Percentiles rank a stretch among this genome's conserved stretches.
Conservation (phyloP, 2,329 filamentous ascomycete species). For the Tolypocladium inflatum region DNA sequence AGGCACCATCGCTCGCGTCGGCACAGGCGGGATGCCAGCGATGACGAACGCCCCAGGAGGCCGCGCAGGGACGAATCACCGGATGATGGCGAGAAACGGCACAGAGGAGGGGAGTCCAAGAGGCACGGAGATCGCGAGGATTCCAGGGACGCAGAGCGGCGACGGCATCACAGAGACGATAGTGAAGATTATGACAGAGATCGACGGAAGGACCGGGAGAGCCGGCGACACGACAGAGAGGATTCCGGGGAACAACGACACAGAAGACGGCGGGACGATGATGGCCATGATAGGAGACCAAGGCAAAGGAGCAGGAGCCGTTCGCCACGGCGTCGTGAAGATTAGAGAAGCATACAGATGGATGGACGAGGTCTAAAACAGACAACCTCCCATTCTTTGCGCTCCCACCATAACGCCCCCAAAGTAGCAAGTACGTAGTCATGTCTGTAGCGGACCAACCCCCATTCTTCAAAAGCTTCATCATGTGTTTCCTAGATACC, state of each 20-base stretch:
- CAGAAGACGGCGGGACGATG: conserved; percentile 17
- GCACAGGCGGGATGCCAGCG: conserved; percentile 7
- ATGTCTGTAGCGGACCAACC: neutral
- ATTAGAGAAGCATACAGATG: conserved; percentile 13
- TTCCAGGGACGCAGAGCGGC: conserved; percentile 15
- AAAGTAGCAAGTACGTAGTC: neutral
- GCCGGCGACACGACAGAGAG: conserved; percentile 15
- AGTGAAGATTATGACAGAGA: conserved; percentile 4
- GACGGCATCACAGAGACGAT: conserved; percentile 7
- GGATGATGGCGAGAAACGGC: conserved; percentile 13
- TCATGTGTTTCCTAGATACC: conserved; percentile 49
- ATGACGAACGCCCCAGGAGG: conserved; percentile 19
- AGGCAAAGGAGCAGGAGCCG: conserved; percentile 29
- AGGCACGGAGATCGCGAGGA: conserved; percentile 18
- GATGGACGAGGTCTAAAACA: conserved; percentile 7
- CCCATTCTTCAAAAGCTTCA: neutral
- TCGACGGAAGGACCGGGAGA: conserved; percentile 10
- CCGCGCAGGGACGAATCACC: conserved; percentile 17
- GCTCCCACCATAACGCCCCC: neutral
- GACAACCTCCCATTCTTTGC: neutral
- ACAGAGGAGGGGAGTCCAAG: conserved; percentile 19
- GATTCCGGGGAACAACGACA: conserved; percentile 16
- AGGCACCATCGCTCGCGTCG: conserved; percentile 28
- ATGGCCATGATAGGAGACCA: conserved; percentile 12
- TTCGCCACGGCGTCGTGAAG: conserved; percentile 26